These are phyloP conservation scores for Tuber magnatum DNA, from an alignment of 495 filamentous ascomycete species.

Conservation along the genomic window DNA sequence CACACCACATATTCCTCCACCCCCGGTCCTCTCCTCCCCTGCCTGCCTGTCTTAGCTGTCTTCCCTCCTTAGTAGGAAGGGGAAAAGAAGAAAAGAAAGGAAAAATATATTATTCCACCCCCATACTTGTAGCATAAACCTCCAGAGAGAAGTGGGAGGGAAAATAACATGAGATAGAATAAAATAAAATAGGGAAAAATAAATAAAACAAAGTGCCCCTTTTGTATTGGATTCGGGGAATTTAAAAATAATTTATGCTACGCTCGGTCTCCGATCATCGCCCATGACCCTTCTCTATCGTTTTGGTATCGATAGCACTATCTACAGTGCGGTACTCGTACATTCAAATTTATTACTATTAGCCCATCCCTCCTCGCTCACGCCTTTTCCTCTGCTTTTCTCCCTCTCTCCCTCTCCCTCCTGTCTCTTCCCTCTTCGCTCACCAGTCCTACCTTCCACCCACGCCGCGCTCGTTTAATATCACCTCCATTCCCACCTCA, in stretches of 20 bases:
- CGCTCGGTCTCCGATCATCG: conserved; percentile 38
- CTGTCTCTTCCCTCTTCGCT: conserved; percentile 18
- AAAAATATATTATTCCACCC: conserved; percentile 25
- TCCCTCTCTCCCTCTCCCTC: conserved; percentile 18
- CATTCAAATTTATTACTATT: conserved; percentile 21
- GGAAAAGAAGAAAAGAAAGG: conserved; percentile 25
- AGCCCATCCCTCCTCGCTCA: conserved; percentile 18
- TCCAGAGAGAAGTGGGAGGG: neutral
- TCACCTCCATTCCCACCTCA: conserved; percentile 12
- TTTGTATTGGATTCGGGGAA: conserved; percentile 3
- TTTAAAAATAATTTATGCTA: conserved; percentile 9
- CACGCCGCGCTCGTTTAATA: conserved; percentile 1
- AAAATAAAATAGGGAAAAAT: neutral
- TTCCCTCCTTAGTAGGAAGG: neutral
- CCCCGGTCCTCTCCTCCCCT: neutral
- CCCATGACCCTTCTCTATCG: conserved; percentile 35
- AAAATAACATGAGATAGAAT: neutral
- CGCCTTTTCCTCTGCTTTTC: conserved; percentile 26
- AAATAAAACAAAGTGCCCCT: neutral
- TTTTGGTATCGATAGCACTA: conserved; percentile 31
- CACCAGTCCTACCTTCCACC: conserved; percentile 25
- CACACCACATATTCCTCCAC: neutral
- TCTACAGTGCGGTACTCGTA: too few relatives aligned
- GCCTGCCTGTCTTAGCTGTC: neutral
- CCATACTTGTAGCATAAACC: neutral